Evolutionary conservation across 441 rosid genomes (phyloP).

Genomic region (Breynia disticha): DNA sequence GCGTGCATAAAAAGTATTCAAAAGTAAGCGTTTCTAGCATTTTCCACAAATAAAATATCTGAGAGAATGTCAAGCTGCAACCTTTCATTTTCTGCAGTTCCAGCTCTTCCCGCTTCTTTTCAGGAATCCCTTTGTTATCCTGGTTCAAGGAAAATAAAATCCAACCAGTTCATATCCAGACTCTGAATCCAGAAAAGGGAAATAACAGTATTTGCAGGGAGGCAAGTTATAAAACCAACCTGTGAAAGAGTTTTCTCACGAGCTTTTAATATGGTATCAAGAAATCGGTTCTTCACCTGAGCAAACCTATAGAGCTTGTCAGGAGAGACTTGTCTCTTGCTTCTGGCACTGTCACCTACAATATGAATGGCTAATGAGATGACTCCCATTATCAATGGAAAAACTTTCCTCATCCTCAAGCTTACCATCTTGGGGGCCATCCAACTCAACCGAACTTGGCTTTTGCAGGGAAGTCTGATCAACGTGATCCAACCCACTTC

Average conservation of each 20-base stretch:
- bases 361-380: slow-evolving; percentile 31
- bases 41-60: too few species aligned
- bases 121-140: slow-evolving; percentile 69
- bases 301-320: slow-evolving; percentile 68
- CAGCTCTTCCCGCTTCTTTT: slow-evolving; percentile 65
- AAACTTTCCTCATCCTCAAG: slow-evolving; percentile 25
- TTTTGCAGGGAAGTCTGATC: slow-evolving; percentile 36
- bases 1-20: too few species aligned
- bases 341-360: slow-evolving; percentile 62
- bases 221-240: slow-evolving; percentile 27
- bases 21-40: too few species aligned
- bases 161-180: slow-evolving; percentile 5
- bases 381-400: slow-evolving; percentile 28
- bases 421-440: slow-evolving; percentile 65
- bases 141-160: slow-evolving; percentile 19
- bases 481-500: slow-evolving; percentile 29
- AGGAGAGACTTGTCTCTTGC: slow-evolving; percentile 70
- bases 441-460: slow-evolving; percentile 33
- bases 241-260: slow-evolving; percentile 65
- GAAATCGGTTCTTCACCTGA: slow-evolving; percentile 66
- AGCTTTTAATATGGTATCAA: slow-evolving; percentile 81
- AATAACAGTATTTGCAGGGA: background rate
- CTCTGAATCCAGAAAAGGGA: background rate
- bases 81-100: slow-evolving; percentile 71
- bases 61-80: slow-evolving; percentile 8